Base-by-base conservation (phyloP, 1,284 basidiomycete genomes). In the Tausonia pullulans region DNA sequence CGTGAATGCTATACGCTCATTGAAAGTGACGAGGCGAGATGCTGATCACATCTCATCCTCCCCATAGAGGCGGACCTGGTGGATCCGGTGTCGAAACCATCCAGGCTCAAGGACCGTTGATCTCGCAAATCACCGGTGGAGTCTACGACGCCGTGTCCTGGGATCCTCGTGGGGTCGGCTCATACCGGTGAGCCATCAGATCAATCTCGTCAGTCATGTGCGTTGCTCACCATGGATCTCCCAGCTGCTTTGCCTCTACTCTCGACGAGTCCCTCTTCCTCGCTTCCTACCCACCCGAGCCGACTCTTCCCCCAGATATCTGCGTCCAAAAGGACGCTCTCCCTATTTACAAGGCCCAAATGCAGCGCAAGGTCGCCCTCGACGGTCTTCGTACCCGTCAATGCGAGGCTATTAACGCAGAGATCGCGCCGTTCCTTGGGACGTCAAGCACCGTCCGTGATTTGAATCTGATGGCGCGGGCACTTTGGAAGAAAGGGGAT, bases 1-100 rank as follows among this genome's bases (percentile, higher is more conserved):
- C 27, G 27, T 27, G 27, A 27, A 27, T 27, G 27, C 27, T 27
- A 27, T 27, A 27, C 27, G 27, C 27, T 27, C 27, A 27, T 27
- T 27, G 27, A 27, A 27, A 27, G 27, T 27, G 27, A 27, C 2
- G 27, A 27, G 27, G 27, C 27, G 27, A 27, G 27, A 27, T 27
- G 27, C 27, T 27, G 27, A 27, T 27, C 27, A 27, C 27, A 27
- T 27, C 27, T 27, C 1, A 27, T 44, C 16, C 14, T 45, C 9
- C 43, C 39, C 5, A 7, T 7, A 57, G 55, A 41, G 64, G 64
- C 27, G 64, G 64, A 13, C 64, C 64, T 4, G 64, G 64, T 11
- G 64, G 64, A 2, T 61, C 64, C 1, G 64, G 64, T 1, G 57
- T 60, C 49, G 40, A 45, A 14, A 45, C 54, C 48, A 44, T 62